phyloP scores from a whole-genome alignment of 129 eudicot genomes.

The Lonicera japonica region DNA sequence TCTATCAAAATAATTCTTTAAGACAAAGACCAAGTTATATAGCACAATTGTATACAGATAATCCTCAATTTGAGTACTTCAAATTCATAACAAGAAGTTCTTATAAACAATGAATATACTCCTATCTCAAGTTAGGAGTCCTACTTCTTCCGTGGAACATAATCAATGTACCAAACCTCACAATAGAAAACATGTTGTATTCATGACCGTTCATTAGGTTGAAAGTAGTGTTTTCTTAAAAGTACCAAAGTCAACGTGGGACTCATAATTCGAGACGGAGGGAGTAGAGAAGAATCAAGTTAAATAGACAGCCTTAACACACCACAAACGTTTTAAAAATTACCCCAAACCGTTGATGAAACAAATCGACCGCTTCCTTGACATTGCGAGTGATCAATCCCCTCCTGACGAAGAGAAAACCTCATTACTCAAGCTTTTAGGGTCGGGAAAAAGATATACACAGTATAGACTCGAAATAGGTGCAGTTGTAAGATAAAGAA shows the following conservation, averaged over 20 bases:
- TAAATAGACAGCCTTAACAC: not conserved
- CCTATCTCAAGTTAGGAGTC: too few relatives aligned
- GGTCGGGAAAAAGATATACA: not conserved
- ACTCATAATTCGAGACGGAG: too few relatives aligned
- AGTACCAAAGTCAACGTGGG: too few relatives aligned
- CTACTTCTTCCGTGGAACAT: too few relatives aligned
- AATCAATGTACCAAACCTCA: too few relatives aligned
- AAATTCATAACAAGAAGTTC: not conserved
- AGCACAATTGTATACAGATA: not conserved
- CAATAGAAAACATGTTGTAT: too few relatives aligned
- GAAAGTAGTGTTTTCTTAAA: too few relatives aligned
- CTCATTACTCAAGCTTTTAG: not conserved
- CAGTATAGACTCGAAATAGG: not conserved
- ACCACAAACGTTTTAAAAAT: slow-evolving; percentile 9
- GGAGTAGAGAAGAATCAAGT: not conserved
- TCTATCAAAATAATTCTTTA: not conserved
- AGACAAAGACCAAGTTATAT: not conserved
- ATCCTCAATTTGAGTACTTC: not conserved
- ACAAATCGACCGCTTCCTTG: slow-evolving; percentile 76
- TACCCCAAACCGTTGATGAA: slow-evolving; percentile 89
- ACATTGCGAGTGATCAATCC: slow-evolving; percentile 96
- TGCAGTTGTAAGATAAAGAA: too few relatives aligned
- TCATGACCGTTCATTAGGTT: too few relatives aligned
- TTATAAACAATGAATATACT: too few relatives aligned
- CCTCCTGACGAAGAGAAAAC: slow-evolving; percentile 47